Evolutionary conservation across 257 asterid genomes (phyloP), one percentile per base, ranked within the genome.

Genomic region (Knoxia roxburghii): DNA sequence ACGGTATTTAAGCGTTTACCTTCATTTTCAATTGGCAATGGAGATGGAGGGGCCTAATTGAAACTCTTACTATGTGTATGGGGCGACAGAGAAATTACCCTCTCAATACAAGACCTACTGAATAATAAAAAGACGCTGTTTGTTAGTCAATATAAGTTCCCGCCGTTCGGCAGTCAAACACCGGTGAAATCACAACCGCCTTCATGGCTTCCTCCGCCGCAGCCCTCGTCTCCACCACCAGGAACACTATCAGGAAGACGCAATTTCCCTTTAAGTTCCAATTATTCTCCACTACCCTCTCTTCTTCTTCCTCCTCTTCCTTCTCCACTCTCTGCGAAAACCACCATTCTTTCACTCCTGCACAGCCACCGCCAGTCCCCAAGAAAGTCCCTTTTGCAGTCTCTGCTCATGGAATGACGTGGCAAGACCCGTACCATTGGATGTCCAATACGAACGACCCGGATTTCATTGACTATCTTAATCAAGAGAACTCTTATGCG

Each of bases 351-450:
- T 18, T 79, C 24, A 79, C 73, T 63, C 61, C 72, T 3, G 7
- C 49, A 24, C 73, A 32, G 57, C 41, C 71, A 39, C 89, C 89
- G 29, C 96, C 96, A 61, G 39, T 66, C 43, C 78, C 92, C 68
- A 93, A 88, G 82, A 93, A 85, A 74, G 80, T 83, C 12, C 88
- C 94, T 70, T 85, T 83, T 79, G 68, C 81, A 21, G 90, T 80
- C 58, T 78, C 85, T 51, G 87, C 82, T 17, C 91, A 93, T 75
- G 95, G 95, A 24, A 59, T 70, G 20, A 78, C 83, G 64, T 75
- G 87, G 92, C 51, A 81, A 67, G 99, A 93, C 76, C 95, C 92
- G 0, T 90, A 85, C 77, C 88, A 79, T 72, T 93, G 99, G 99
- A 93, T 93, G 97, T 79, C 84, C 73, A 74, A 86, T 72, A 65